phyloP scores from a whole-genome alignment of 1,284 basidiomycete genomes.

The Chondrostereum purpureum region DNA sequence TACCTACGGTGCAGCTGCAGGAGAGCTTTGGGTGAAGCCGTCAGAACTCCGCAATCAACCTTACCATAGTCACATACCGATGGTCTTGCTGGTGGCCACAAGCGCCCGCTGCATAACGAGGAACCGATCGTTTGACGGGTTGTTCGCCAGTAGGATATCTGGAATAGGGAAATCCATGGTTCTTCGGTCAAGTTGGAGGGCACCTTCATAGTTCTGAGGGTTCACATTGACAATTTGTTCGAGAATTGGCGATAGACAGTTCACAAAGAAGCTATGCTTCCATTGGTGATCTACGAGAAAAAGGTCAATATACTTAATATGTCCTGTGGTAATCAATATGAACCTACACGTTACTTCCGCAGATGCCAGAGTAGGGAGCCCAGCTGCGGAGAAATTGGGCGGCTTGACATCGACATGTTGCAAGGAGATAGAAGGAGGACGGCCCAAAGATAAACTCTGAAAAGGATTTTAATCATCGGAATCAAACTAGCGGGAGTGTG shows the following conservation, averaged over 20 bases:
- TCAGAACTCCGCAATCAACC: neutral
- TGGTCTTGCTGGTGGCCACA: constrained; percentile 59
- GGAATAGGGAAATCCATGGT: constrained; percentile 59
- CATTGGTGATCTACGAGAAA: constrained; percentile 54
- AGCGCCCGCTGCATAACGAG: constrained; percentile 66
- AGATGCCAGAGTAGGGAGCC: constrained; percentile 48
- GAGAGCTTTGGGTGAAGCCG: constrained; percentile 38
- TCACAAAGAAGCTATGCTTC: constrained; percentile 64
- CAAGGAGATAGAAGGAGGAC: constrained; percentile 65
- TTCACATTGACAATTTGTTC: constrained; percentile 59
- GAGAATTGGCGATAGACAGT: constrained; percentile 60
- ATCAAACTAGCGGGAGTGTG: constrained; percentile 2
- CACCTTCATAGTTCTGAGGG: constrained; percentile 47
- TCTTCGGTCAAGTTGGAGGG: constrained; percentile 52
- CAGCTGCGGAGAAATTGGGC: constrained; percentile 50
- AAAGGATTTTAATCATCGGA: constrained; percentile 1
- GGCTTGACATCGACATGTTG: constrained; percentile 63
- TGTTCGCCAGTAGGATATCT: constrained; percentile 38
- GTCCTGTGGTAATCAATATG: neutral
- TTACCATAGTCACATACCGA: constrained; percentile 38
- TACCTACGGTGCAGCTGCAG: constrained; percentile 71
- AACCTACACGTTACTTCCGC: constrained; percentile 62
- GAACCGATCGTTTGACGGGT: constrained; percentile 38
- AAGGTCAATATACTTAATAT: constrained; percentile 9
- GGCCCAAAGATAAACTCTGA: constrained; percentile 69